These are phyloP conservation scores for Entoloma clypeatum DNA, from an alignment of 1,284 basidiomycete genomes.

Conservation along the genomic window DNA sequence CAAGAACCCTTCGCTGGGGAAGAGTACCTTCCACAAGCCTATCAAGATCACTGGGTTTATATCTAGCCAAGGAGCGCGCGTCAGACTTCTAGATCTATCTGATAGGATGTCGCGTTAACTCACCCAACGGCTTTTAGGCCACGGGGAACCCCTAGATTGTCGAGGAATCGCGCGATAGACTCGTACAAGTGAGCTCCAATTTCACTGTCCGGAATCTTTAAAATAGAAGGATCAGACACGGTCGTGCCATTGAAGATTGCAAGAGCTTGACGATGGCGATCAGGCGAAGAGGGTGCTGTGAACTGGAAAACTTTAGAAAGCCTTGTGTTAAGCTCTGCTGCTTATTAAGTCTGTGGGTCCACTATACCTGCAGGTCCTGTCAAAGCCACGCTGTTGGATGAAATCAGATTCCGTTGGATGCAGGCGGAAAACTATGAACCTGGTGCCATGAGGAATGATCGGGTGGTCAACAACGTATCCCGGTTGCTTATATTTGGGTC, in stretches of 20 bases:
- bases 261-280: slow-evolving; percentile 86
- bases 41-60: slow-evolving; percentile 60
- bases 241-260: slow-evolving; percentile 77
- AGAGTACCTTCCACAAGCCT: slow-evolving; percentile 82
- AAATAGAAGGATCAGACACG: slow-evolving; percentile 63
- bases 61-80: slow-evolving; percentile 34
- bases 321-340: background rate
- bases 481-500: slow-evolving; percentile 84
- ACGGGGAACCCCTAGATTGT: slow-evolving; percentile 82
- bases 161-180: slow-evolving; percentile 88
- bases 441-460: slow-evolving; percentile 91
- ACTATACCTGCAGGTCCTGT: slow-evolving; percentile 76
- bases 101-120: slow-evolving; percentile 10
- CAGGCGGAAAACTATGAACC: slow-evolving; percentile 33
- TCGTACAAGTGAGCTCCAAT: slow-evolving; percentile 84
- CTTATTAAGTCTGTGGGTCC: background rate
- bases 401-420: slow-evolving; percentile 2
- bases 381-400: slow-evolving; percentile 63
- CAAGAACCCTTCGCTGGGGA: slow-evolving; percentile 84
- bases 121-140: slow-evolving; percentile 82
- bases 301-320: slow-evolving; percentile 76
- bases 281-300: slow-evolving; percentile 87
- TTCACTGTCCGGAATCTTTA: slow-evolving; percentile 76
- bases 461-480: slow-evolving; percentile 80
- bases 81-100: background rate